These are phyloP conservation scores for Euphrasia arctica DNA, from an alignment of 305 asterid genomes.

Conservation along the genomic window DNA sequence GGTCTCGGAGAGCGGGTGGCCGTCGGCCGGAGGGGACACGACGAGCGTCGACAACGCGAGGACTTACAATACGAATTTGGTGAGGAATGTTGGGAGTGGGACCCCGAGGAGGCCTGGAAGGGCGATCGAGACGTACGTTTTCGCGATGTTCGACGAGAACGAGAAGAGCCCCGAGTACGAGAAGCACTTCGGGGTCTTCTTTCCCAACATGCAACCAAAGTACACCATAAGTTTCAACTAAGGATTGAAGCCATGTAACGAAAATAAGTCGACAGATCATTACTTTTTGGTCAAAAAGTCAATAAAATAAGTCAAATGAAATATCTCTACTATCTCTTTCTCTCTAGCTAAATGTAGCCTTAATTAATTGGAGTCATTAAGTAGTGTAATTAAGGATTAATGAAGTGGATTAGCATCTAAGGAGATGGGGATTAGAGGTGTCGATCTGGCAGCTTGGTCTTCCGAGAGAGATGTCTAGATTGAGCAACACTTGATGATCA, in stretches of 20 bases:
- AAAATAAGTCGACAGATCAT: not conserved
- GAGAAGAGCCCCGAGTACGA: conserved; percentile 42
- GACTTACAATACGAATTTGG: conserved; percentile 25
- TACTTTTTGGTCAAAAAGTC: not conserved
- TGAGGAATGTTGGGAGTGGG: conserved; percentile 27
- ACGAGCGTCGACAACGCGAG: conserved; percentile 24
- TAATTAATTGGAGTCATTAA: not conserved
- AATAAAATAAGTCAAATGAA: not conserved
- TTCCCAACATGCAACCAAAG: conserved; percentile 38
- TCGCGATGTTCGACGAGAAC: conserved; percentile 48
- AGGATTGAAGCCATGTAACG: too few relatives aligned
- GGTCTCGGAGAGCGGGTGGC: conserved; percentile 49
- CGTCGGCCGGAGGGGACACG: conserved; percentile 30
- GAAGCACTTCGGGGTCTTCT: conserved; percentile 50
- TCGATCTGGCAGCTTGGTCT: conserved; percentile 51
- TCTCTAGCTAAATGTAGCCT: conserved; percentile 1
- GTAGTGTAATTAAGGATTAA: conserved; percentile 10
- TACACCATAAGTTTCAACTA: conserved; percentile 30
- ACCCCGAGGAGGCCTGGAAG: conserved; percentile 40
- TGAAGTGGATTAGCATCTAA: conserved; percentile 34
- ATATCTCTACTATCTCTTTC: not conserved
- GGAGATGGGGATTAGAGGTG: conserved; percentile 32
- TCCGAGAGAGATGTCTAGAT: conserved; percentile 72
- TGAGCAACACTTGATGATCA: conserved; percentile 28
- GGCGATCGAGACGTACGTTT: conserved; percentile 37